A percentile compares a stretch with the other conserved stretches of the same genome.
These are phyloP conservation scores for Ophiobolus disseminans DNA, from an alignment of 2,329 filamentous ascomycete species.

Conservation along the genomic window DNA sequence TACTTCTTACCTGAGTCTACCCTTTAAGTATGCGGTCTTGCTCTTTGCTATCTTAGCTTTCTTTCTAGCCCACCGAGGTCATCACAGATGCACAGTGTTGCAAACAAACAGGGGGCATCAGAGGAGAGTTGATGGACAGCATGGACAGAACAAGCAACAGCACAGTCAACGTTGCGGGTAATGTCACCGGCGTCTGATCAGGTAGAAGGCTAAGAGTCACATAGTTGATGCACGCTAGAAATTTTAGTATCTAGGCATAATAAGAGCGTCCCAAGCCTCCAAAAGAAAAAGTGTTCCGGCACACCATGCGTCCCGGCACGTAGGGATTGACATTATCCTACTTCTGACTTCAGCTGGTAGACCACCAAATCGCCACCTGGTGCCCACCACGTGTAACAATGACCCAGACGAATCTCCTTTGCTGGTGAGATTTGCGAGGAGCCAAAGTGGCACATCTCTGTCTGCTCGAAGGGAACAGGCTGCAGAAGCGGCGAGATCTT, in stretches of 20 bases:
- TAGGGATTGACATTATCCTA: neutral
- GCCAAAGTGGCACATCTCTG: too few relatives aligned
- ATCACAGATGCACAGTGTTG: neutral
- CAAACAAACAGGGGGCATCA: neutral
- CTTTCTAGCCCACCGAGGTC: neutral
- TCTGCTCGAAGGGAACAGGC: too few relatives aligned
- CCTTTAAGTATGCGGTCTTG: neutral
- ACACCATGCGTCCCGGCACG: neutral
- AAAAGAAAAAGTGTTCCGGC: neutral
- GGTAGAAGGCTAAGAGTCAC: neutral
- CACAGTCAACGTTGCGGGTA: neutral
- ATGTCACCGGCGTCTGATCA: neutral
- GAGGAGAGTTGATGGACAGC: neutral
- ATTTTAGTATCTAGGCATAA: neutral
- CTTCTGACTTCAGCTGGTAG: too few relatives aligned
- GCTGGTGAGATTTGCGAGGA: too few relatives aligned
- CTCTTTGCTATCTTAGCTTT: neutral
- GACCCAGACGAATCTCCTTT: too few relatives aligned
- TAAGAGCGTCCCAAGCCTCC: neutral
- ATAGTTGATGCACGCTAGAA: neutral
- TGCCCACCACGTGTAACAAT: too few relatives aligned
- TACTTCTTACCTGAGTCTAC: neutral
- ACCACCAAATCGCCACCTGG: too few relatives aligned
- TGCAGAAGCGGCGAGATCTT: too few relatives aligned
- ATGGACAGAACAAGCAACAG: neutral